Evolutionary conservation across 192 early-diverging fungal species (phyloP), one percentile per base, ranked within the genome.

Genomic region (Entophlyctis helioformis): DNA sequence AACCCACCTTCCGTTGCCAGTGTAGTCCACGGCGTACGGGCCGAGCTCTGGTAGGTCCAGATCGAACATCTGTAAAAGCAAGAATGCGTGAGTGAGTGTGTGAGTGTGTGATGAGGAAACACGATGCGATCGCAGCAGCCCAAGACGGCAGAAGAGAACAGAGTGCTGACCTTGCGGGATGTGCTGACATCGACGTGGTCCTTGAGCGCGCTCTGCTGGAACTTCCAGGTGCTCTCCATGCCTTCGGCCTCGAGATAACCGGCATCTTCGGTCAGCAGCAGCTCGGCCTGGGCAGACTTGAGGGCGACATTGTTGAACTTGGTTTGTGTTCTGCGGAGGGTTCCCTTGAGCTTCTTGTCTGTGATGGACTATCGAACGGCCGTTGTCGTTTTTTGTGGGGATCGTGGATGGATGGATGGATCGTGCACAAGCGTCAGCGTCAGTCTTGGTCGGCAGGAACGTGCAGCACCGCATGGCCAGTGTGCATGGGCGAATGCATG

Each of bases 1-100:
- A n/a, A n/a, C n/a, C n/a, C n/a, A n/a, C n/a, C n/a, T n/a, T n/a
- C 91, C 91, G 58, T 92, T 91, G 10, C 80, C 75, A 25, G 93
- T 89, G 66, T 95, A 95, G 53, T 91, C 78, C 31, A 93, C 18
- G n/a, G 73, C 32, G 56, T 95, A 97, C 10, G 91, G 87, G 11
- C 91, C 91, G 60, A 89, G 86, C 3, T 85, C 81, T 1, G 79
- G 67, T 27, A 93, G 66, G 25, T 83, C 64, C 35, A 93, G 67
- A 58, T 86, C 66, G 49, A 89, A 91, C 48, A 83, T 83, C 70
- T 78, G 26, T 8, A 48, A n/a, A n/a, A n/a, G n/a, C n/a, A n/a
- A n/a, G n/a, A n/a, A n/a, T n/a, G n/a, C n/a, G n/a, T n/a, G n/a
- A n/a, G n/a, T n/a, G n/a, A n/a, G n/a, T n/a, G n/a, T n/a, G n/a